These are phyloP conservation scores for Mycena crocata DNA, from an alignment of 768 basidiomycete genomes.

Conservation along the genomic window DNA sequence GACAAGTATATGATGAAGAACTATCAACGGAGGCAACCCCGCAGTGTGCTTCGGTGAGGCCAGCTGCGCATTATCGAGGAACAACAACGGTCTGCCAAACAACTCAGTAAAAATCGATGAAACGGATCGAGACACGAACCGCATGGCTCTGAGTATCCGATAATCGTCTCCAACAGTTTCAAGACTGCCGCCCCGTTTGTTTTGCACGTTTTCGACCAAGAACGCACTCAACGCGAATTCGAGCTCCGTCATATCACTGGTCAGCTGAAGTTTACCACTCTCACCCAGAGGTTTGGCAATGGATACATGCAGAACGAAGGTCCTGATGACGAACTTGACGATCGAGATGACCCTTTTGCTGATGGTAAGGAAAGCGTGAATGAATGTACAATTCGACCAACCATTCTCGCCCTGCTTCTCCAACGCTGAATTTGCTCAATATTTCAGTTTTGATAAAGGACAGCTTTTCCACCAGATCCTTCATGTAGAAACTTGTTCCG, in stretches of 20 bases:
- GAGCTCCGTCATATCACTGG: constrained; percentile 95
- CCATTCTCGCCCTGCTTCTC: constrained; percentile 82
- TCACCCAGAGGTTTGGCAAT: constrained; percentile 93
- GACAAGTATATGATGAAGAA: constrained; percentile 93
- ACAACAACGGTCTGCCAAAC: constrained; percentile 79
- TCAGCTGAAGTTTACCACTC: constrained; percentile 92
- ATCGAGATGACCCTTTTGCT: constrained; percentile 68
- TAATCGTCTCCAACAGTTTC: constrained; percentile 91
- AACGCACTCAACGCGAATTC: constrained; percentile 93
- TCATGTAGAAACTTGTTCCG: constrained; percentile 88
- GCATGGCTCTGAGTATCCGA: constrained; percentile 83
- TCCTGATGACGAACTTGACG: constrained; percentile 82
- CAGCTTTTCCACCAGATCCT: constrained; percentile 91
- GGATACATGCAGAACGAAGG: constrained; percentile 94
- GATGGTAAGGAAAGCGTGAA: background rate
- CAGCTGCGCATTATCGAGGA: constrained; percentile 83
- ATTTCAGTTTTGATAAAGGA: constrained; percentile 84
- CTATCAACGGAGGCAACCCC: constrained; percentile 87
- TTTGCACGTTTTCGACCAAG: constrained; percentile 66
- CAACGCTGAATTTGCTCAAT: constrained; percentile 74
- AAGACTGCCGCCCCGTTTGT: constrained; percentile 73
- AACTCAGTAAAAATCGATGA: constrained; percentile 12
- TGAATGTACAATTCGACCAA: constrained; percentile 44
- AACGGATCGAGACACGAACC: constrained; percentile 60
- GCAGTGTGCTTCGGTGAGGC: constrained; percentile 73